Evolutionary conservation across 164 flowering plant species (phyloP).

Genomic region (Pachysandra terminalis): DNA sequence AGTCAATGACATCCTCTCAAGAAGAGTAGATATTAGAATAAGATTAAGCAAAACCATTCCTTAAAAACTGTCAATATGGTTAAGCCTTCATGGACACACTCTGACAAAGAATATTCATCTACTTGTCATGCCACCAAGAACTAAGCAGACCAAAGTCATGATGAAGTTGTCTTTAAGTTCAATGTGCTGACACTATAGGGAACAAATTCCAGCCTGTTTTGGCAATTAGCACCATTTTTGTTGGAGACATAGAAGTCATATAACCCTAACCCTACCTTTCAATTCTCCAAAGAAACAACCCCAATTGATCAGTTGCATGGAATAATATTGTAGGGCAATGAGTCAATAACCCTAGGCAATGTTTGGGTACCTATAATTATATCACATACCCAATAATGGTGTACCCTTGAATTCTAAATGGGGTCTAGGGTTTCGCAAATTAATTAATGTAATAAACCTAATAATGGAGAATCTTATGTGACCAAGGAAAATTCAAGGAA

Average conservation of each 20-base stretch:
- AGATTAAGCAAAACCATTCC: too few relatives aligned
- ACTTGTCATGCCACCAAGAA: constrained; percentile 25
- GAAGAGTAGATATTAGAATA: too few relatives aligned
- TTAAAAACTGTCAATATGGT: too few relatives aligned
- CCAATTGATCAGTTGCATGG: background rate
- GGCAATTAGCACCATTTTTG: constrained; percentile 2
- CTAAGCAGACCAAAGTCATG: background rate
- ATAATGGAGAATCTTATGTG: constrained; percentile 15
- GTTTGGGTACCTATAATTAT: background rate
- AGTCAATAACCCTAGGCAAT: constrained; percentile 16
- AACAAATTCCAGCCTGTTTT: constrained; percentile 17
- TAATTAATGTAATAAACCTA: constrained; percentile 8
- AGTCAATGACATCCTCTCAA: too few relatives aligned
- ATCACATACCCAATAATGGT: background rate
- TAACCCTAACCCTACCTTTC: background rate
- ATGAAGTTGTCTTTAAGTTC: constrained; percentile 4
- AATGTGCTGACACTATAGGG: constrained; percentile 15
- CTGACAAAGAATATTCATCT: constrained; percentile 25
- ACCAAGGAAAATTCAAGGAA: constrained; percentile 11
- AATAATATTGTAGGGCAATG: constrained; percentile 1
- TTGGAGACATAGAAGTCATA: constrained; percentile 8
- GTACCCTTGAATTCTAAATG: background rate
- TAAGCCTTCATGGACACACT: background rate
- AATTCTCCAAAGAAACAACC: background rate
- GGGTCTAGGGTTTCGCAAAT: background rate